Base-by-base conservation (phyloP, 2,329 filamentous ascomycete species). In the Pseudogymnoascus sp. region DNA sequence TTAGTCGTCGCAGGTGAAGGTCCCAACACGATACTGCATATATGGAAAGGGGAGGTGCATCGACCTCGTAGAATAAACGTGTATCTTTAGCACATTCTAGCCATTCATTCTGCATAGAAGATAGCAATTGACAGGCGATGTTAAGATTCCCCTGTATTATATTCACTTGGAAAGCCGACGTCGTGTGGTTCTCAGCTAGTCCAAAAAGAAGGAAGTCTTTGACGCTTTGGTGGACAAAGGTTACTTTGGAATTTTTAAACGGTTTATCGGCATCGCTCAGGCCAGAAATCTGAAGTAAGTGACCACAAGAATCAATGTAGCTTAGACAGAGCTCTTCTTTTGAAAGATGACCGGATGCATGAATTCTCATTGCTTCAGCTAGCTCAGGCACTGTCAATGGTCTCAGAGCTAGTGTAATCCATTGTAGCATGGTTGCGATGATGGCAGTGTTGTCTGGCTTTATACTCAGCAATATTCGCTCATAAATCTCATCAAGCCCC, bases 301-400 rank as follows among this genome's bases (percentile, higher is more conserved):
- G 44, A 8, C 44, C 44, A 28, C 44, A 50, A 17, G 44, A 50
- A 28, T 28, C 23, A 50, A 50, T 50, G 17, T 50, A 50, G 21
- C 44, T 50, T 9, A 17, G 2, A 10, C 44, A 50, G 7, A 50
- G 15, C 15, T 50, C 44, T 50, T 50, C 44, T 50, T 28, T 50
- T 28, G 44, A 50, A 1, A 50, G 23, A 17, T 28, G 28, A 50
- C 13, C 15, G 4, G 23, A 17, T n/a, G 3, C 23, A 28, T 17
- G 13, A 28, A 50, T 50, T 10, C 9, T 7, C 7, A 50, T 50
- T 8, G 44, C 44, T 50, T 50, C 44, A 13, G 62, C 62, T 21
- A 63, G 62, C 26, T 61, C 17, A 33, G 31, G 33, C 17, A 33
- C 44, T n/a, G 62, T 60, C 21, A 63, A n/a, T 36, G 62, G 62